Evolutionary conservation across 495 filamentous ascomycete species (phyloP), one percentile per base, ranked within the genome.

Genomic region (Aspergillus avenaceus): DNA sequence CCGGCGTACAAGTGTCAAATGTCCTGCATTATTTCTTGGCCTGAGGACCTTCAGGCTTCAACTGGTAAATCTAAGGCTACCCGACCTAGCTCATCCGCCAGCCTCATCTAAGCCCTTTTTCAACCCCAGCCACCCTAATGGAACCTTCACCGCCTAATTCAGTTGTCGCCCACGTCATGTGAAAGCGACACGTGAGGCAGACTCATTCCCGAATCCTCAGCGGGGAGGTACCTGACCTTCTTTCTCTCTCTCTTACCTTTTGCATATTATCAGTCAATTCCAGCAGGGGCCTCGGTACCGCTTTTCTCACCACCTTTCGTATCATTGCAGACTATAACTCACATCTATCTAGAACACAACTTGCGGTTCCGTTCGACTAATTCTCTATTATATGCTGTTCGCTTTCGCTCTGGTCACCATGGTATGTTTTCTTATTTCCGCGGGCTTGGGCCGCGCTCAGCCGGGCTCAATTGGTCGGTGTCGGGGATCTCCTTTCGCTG

Each of bases 111-210:
- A 51, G 9, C 49, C 49, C 31, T 8, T 21, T 18, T 9, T 13
- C 23, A 21, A n/a, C 18, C 42, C 45, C n/a, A n/a, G n/a, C n/a
- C n/a, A n/a, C n/a, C n/a, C n/a, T n/a, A n/a, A n/a, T n/a, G n/a
- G n/a, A n/a, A n/a, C n/a, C n/a, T n/a, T 23, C 53, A 43, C 47
- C 37, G 40, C 36, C 54, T 41, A 43, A n/a, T n/a, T 25, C 45
- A 45, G 13, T n/a, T n/a, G n/a, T 46, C 19, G 19, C 46, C 45
- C 49, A 46, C 49, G 59, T 66, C 65, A 68, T 64, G 61, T 68
- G 65, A 61, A 60, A 51, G 8, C 13, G 23, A 49, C 40, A 65
- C 56, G 56, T 65, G 62, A 62, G 11, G 32, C 54, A 25, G 36
- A n/a, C 53, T 57, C 52, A 47, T 47, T 45, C 27, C 56, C 42